Conservation (phyloP, 441 rosid species). For the Adansonia gregorii region DNA sequence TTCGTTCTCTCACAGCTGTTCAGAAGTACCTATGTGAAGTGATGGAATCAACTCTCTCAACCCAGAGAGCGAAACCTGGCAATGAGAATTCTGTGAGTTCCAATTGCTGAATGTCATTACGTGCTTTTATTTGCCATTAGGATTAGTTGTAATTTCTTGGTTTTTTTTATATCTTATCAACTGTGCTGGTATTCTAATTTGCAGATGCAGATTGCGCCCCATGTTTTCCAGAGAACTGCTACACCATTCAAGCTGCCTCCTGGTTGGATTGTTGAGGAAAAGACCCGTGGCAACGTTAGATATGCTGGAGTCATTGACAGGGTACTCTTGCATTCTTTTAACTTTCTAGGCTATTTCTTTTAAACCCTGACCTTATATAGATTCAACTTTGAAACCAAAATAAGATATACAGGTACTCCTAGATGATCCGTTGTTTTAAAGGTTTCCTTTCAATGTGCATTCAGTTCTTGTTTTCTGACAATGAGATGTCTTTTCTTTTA, state of each 20-base stretch:
- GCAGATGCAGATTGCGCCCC: conserved; percentile 42
- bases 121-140: not conserved
- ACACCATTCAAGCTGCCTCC: conserved; percentile 41
- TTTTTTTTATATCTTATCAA: no score
- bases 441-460: not conserved
- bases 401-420: not conserved
- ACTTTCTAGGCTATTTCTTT: not conserved
- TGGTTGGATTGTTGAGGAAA: conserved; percentile 54
- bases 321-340: conserved; percentile 37
- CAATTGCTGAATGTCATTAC: not conserved
- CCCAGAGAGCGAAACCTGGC: conserved; percentile 20
- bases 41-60: conserved; percentile 10
- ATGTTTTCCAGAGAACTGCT: not conserved
- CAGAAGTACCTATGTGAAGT: conserved; percentile 41
- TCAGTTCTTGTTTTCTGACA: not conserved
- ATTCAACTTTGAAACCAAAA: not conserved
- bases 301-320: conserved; percentile 44
- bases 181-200: not conserved
- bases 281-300: conserved; percentile 35
- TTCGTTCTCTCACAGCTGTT: conserved; percentile 48
- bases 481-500: not conserved
- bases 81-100: conserved; percentile 17
- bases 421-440: no score
- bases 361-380: not conserved
- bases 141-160: not conserved